Conservation (phyloP, 1,284 basidiomycete genomes). For the Pholiota adiposa region DNA sequence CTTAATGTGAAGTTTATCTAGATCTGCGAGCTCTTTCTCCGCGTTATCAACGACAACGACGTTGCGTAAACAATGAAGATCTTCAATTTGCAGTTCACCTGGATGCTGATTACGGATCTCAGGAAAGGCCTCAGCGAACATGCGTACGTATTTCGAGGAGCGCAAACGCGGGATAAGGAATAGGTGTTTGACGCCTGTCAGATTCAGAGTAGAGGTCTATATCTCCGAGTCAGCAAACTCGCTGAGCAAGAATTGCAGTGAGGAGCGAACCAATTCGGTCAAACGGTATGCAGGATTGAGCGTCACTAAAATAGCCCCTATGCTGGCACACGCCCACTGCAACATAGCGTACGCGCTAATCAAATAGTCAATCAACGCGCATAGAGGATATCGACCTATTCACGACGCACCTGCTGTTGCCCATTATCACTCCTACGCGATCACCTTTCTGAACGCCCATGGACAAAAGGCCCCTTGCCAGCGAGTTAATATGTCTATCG, state of each 20-base stretch:
- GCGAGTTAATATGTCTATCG: constrained; percentile 64
- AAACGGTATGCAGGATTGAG: constrained; percentile 83
- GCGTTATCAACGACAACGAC: constrained; percentile 74
- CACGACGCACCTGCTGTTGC: constrained; percentile 67
- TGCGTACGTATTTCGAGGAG: constrained; percentile 61
- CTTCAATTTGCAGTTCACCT: constrained; percentile 62
- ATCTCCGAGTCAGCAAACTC: not conserved
- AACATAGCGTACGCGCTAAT: constrained; percentile 76
- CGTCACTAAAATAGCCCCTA: constrained; percentile 82
- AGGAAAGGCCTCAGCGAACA: constrained; percentile 63
- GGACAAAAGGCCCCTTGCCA: constrained; percentile 71
- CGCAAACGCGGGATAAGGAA: constrained; percentile 77
- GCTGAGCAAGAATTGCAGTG: not conserved
- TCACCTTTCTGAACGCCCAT: constrained; percentile 81
- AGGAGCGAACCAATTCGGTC: constrained; percentile 63
- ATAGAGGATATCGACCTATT: constrained; percentile 5
- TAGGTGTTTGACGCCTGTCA: constrained; percentile 72
- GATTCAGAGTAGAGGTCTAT: constrained; percentile 64
- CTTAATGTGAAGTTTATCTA: constrained; percentile 48
- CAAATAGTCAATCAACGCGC: constrained; percentile 2
- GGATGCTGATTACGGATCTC: constrained; percentile 53
- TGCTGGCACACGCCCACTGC: constrained; percentile 83
- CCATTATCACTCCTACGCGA: constrained; percentile 82
- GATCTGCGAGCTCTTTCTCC: constrained; percentile 38
- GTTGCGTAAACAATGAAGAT: constrained; percentile 66